A percentile compares a stretch with the other conserved stretches of the same genome.
These are phyloP conservation scores for Oropetium thomaeum DNA, from an alignment of 176 grass and related monocot genomes.

Conservation along the genomic window DNA sequence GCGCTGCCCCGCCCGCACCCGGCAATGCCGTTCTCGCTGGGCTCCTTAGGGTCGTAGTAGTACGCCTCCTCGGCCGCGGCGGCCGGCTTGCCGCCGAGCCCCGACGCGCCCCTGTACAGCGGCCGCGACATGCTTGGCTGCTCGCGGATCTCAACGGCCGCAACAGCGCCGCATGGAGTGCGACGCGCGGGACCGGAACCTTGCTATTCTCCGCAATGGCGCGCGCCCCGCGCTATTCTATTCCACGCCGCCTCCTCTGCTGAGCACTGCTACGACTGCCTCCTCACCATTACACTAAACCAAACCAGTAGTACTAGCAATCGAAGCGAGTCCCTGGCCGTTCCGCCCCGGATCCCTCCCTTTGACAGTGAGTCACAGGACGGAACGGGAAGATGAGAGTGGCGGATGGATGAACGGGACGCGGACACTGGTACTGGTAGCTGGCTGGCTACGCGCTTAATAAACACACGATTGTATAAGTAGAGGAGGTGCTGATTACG, in stretches of 20 bases:
- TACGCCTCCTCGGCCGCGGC: slow-evolving; percentile 32
- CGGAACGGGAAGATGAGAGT: background rate
- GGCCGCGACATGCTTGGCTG: slow-evolving; percentile 65
- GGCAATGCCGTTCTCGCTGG: slow-evolving; percentile 59
- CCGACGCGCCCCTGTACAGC: slow-evolving; percentile 76
- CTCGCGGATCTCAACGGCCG: slow-evolving; percentile 38
- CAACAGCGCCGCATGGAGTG: slow-evolving; percentile 30
- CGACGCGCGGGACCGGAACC: background rate
- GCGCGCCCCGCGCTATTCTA: background rate
- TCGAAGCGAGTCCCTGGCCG: slow-evolving; percentile 19
- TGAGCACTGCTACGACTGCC: slow-evolving; percentile 14
- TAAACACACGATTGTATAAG: slow-evolving; percentile 23
- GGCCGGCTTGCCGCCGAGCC: slow-evolving; percentile 42
- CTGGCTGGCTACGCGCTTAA: background rate
- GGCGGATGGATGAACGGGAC: background rate
- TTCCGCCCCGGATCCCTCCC: slow-evolving; percentile 13
- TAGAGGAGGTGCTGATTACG: background rate
- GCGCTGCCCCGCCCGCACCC: slow-evolving; percentile 5
- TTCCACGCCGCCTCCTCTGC: background rate
- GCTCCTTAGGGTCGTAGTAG: slow-evolving; percentile 64
- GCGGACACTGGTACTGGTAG: background rate
- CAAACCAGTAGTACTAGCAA: slow-evolving; percentile 1
- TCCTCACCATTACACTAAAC: slow-evolving; percentile 35
- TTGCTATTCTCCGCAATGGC: slow-evolving; percentile 27
- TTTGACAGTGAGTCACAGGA: slow-evolving; percentile 1